A percentile compares a stretch with the other conserved stretches of the same genome.
These are phyloP conservation scores for Dioscorea zingiberensis DNA, from an alignment of 106 monocot genomes.

Conservation along the genomic window DNA sequence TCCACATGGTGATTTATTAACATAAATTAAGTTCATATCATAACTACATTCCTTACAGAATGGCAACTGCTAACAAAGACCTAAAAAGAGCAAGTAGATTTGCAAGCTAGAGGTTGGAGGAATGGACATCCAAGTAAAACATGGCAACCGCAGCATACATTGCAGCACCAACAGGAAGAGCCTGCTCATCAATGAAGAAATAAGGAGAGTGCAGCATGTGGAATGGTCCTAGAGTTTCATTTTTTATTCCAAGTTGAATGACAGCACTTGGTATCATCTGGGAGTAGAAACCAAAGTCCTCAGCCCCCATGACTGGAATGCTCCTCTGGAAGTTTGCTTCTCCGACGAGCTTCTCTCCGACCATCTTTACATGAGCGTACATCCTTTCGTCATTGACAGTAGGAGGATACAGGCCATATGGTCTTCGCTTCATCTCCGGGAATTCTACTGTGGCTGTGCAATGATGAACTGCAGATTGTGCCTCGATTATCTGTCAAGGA, in stretches of 20 bases:
- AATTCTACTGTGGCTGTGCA: conserved; percentile 47
- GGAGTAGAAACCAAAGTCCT: conserved; percentile 72
- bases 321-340: conserved; percentile 14
- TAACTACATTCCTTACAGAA: no score
- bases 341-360: conserved; percentile 38
- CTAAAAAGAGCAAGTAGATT: no score
- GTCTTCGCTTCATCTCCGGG: conserved; percentile 22
- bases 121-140: conserved; percentile 30
- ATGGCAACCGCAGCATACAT: conserved; percentile 72
- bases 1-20: no score
- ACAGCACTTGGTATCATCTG: conserved; percentile 39
- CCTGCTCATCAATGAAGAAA: conserved; percentile 58
- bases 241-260: conserved; percentile 45
- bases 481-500: conserved; percentile 44
- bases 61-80: no score
- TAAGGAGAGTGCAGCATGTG: conserved; percentile 44
- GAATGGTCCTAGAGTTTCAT: conserved; percentile 26
- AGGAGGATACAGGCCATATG: conserved; percentile 34
- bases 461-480: conserved; percentile 34
- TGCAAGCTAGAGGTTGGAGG: background rate
- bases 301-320: conserved; percentile 33
- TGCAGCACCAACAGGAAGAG: conserved; percentile 59
- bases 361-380: conserved; percentile 41
- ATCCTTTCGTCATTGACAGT: conserved; percentile 44
- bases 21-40: no score